These are phyloP conservation scores for Dothistroma pini DNA, from an alignment of 2,329 filamentous ascomycete genomes.

Conservation along the genomic window DNA sequence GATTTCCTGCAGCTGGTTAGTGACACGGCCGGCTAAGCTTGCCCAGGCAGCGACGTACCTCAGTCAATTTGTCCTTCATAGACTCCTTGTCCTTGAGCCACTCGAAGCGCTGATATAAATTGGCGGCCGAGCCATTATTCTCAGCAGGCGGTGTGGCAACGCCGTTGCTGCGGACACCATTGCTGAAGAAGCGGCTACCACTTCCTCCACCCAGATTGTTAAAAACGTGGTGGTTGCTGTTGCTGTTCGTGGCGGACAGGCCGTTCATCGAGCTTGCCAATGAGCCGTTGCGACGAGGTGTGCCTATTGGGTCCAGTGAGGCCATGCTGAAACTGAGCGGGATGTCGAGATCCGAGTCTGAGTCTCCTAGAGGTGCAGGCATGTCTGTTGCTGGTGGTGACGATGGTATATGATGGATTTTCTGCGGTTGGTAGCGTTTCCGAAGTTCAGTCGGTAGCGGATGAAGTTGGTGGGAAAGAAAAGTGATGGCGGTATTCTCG, in stretches of 20 bases:
- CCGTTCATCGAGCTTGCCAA: constrained; percentile 12
- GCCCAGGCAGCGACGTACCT: constrained; percentile 15
- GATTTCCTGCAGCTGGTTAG: constrained; percentile 34
- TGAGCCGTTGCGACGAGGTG: constrained; percentile 21
- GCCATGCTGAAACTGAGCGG: constrained; percentile 4
- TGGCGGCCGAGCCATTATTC: constrained; percentile 3
- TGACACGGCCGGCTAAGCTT: background rate
- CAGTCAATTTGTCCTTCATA: constrained; percentile 35
- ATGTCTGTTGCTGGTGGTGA: background rate
- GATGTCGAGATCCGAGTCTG: constrained; percentile 16
- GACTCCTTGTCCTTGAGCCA: constrained; percentile 31
- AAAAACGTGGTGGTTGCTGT: constrained; percentile 2
- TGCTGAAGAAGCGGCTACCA: constrained; percentile 9
- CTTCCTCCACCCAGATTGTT: constrained; percentile 5
- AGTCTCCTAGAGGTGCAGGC: constrained; percentile 11
- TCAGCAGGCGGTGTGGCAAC: constrained; percentile 2
- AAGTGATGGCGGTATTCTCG: background rate
- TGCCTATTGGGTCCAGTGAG: constrained; percentile 23
- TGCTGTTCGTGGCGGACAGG: constrained; percentile 1
- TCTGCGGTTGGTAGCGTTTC: background rate
- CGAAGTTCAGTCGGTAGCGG: background rate
- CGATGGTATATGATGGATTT: background rate
- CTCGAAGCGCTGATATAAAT: constrained; percentile 34
- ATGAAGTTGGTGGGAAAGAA: background rate
- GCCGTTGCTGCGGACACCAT: constrained; percentile 1